Conservation (phyloP, 2,329 filamentous ascomycete species). For the Arthrobotrys iridis region DNA sequence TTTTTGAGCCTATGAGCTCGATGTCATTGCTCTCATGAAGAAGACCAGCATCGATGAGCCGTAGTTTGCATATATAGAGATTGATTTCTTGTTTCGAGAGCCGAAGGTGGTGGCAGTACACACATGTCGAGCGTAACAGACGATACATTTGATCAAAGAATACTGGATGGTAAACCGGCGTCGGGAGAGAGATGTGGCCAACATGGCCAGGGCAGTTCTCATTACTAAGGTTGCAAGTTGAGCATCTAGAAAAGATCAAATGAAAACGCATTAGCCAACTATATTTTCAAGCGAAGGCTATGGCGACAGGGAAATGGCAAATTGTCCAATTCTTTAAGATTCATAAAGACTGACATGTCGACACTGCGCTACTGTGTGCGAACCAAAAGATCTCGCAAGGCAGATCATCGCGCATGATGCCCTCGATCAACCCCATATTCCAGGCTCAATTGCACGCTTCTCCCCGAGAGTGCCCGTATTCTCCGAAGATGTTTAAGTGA, state of each 20-base stretch:
- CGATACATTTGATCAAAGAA: slow-evolving; percentile 93
- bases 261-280: background rate
- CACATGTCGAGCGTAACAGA: slow-evolving; percentile 84
- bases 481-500: background rate
- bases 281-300: background rate
- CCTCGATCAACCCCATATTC: slow-evolving; percentile 32
- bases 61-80: slow-evolving; percentile 82
- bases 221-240: slow-evolving; percentile 87
- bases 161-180: slow-evolving; percentile 93
- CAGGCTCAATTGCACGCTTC: background rate
- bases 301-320: background rate
- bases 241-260: slow-evolving; percentile 71
- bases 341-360: slow-evolving; percentile 9
- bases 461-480: background rate
- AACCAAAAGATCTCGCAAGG: background rate
- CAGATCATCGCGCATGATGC: slow-evolving; percentile 30
- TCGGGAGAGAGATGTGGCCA: slow-evolving; percentile 93
- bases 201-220: slow-evolving; percentile 88
- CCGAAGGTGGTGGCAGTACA: slow-evolving; percentile 88
- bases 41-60: slow-evolving; percentile 84
- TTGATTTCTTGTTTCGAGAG: slow-evolving; percentile 80
- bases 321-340: background rate
- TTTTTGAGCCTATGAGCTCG: slow-evolving; percentile 56
- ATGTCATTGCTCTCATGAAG: slow-evolving; percentile 74
- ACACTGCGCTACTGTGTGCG: slow-evolving; percentile 22